Evolutionary conservation across 306 rosid genomes (phyloP).

Genomic region (Styphnolobium japonicum): DNA sequence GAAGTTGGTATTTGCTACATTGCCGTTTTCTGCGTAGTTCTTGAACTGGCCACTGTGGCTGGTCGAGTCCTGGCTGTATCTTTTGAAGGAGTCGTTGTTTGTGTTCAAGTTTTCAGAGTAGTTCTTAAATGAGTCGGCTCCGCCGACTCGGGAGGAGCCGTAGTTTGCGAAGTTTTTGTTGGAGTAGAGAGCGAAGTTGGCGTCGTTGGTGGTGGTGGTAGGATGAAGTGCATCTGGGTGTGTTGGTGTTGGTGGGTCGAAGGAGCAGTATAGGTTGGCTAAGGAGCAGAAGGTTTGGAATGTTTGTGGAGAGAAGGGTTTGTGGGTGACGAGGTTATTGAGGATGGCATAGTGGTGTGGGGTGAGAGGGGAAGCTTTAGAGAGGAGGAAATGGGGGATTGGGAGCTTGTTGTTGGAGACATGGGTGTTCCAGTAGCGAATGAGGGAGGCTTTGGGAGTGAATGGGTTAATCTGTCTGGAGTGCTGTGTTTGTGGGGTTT

Average conservation of each 20-base stretch:
- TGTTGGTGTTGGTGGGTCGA: conserved; percentile 28
- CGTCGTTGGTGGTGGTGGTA: not conserved
- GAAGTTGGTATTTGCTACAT: conserved; percentile 65
- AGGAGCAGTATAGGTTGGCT: conserved; percentile 61
- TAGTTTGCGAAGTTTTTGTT: conserved; percentile 66
- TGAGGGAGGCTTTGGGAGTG: conserved; percentile 64
- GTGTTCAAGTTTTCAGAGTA: conserved; percentile 71
- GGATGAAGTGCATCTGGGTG: not conserved
- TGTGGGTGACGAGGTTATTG: conserved; percentile 32
- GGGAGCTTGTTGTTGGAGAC: conserved; percentile 44
- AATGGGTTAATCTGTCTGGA: conserved; percentile 51
- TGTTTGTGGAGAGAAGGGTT: conserved; percentile 30
- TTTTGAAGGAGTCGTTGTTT: conserved; percentile 59
- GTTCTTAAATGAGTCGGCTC: conserved; percentile 77
- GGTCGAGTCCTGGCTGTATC: conserved; percentile 49
- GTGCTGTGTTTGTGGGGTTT: not conserved
- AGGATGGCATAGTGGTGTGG: conserved; percentile 49
- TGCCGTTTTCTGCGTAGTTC: conserved; percentile 67
- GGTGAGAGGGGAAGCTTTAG: conserved; percentile 75
- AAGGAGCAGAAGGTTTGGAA: conserved; percentile 60
- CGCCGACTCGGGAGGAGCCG: conserved; percentile 43
- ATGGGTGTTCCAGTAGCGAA: conserved; percentile 72
- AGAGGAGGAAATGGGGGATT: conserved; percentile 54
- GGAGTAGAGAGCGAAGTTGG: conserved; percentile 56
- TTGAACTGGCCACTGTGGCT: conserved; percentile 53